phyloP scores from a whole-genome alignment of 1,284 basidiomycete genomes.

The Heimioporus retisporus region DNA sequence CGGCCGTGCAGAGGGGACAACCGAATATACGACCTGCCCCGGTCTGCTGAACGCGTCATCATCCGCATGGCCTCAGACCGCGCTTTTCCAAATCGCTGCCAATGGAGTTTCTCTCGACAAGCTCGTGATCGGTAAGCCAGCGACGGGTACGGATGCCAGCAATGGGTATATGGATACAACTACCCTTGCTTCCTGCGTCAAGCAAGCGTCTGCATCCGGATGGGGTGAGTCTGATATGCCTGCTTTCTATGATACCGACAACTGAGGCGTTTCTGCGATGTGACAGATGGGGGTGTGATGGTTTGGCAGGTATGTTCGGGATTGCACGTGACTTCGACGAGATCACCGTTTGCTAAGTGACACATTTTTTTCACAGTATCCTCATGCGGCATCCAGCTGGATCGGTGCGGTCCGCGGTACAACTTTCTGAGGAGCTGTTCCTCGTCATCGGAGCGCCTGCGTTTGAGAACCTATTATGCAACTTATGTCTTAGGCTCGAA shows the following conservation, averaged over 20 bases:
- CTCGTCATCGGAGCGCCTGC: too few relatives aligned
- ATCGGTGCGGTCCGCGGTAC: too few relatives aligned
- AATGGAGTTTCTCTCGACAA: constrained; percentile 11
- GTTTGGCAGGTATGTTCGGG: too few relatives aligned
- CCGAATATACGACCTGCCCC: constrained; percentile 10
- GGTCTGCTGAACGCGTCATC: constrained; percentile 5
- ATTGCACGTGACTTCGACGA: too few relatives aligned
- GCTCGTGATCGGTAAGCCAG: constrained; percentile 14
- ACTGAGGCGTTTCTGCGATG: too few relatives aligned
- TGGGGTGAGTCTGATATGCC: constrained; percentile 27
- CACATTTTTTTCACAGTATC: too few relatives aligned
- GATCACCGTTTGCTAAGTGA: too few relatives aligned
- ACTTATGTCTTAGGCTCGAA: too few relatives aligned
- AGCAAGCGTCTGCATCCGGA: constrained; percentile 1
- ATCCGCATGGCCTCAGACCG: constrained; percentile 1
- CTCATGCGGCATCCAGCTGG: too few relatives aligned
- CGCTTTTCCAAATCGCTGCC: constrained; percentile 12
- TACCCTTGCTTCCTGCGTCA: constrained; percentile 44
- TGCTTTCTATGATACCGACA: constrained; percentile 9
- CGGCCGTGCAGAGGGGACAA: constrained; percentile 3
- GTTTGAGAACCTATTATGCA: too few relatives aligned
- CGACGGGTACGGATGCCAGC: not conserved
- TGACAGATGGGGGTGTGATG: too few relatives aligned
- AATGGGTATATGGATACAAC: constrained; percentile 62
- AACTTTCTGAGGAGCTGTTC: too few relatives aligned